Percentiles rank a stretch among this genome's conserved stretches.
Evolutionary conservation across 805 yeast species (phyloP).

Genomic region (Brettanomyces naardenensis): DNA sequence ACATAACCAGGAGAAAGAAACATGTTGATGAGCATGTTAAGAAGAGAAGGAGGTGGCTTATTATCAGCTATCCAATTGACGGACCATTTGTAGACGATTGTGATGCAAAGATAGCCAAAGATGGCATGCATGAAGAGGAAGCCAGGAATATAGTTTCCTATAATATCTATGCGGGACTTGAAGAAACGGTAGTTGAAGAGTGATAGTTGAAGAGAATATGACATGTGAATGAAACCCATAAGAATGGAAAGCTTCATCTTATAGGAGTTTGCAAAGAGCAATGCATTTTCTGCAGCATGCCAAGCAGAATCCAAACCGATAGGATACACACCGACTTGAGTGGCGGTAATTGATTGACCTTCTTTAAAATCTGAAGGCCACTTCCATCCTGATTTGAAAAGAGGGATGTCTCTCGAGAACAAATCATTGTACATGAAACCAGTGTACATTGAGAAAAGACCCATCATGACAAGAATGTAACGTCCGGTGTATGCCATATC

Average conservation of each 20-base stretch:
- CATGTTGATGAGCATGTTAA: slow-evolving; percentile 72
- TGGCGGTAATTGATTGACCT: slow-evolving; percentile 42
- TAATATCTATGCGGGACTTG: slow-evolving; percentile 52
- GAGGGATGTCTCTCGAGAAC: slow-evolving; percentile 60
- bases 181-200: slow-evolving; percentile 53
- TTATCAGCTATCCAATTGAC: slow-evolving; percentile 59
- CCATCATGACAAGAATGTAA: slow-evolving; percentile 64
- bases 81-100: slow-evolving; percentile 68
- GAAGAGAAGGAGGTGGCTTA: slow-evolving; percentile 61
- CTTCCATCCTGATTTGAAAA: slow-evolving; percentile 65
- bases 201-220: slow-evolving; percentile 62
- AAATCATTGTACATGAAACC: slow-evolving; percentile 68
- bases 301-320: slow-evolving; percentile 66
- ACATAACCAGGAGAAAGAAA: slow-evolving; percentile 64
- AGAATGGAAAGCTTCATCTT: slow-evolving; percentile 71
- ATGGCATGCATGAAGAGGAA: slow-evolving; percentile 68
- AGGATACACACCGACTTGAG: slow-evolving; percentile 43
- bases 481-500: slow-evolving; percentile 74
- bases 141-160: slow-evolving; percentile 71
- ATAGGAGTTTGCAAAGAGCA: slow-evolving; percentile 63
- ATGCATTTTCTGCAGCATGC: slow-evolving; percentile 74
- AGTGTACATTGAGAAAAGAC: slow-evolving; percentile 63
- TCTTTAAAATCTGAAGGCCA: slow-evolving; percentile 49
- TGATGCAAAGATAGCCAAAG: slow-evolving; percentile 61
- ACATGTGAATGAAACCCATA: slow-evolving; percentile 73